phyloP scores from a whole-genome alignment of 371 early-diverging fungal species.

The Apophysomyces variabilis region DNA sequence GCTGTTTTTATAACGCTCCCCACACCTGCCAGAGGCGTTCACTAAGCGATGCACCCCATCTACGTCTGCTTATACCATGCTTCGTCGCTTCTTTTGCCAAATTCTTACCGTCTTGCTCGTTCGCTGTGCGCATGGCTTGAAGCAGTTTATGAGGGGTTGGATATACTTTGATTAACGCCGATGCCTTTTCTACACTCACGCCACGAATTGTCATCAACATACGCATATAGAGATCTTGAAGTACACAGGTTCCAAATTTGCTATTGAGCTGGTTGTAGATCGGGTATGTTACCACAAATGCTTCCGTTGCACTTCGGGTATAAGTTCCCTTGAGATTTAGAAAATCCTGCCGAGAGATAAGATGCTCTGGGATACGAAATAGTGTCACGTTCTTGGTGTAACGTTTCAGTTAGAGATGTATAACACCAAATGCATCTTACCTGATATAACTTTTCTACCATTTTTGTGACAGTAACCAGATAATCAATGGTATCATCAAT shows the following conservation, averaged over 20 bases:
- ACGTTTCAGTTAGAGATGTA: not conserved
- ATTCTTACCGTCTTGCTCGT: constrained; percentile 22
- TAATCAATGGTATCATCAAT: constrained; percentile 82
- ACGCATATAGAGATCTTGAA: constrained; percentile 75
- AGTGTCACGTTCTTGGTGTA: constrained; percentile 30
- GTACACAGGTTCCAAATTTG: constrained; percentile 68
- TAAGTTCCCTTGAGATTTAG: constrained; percentile 53
- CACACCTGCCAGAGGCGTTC: constrained; percentile 63
- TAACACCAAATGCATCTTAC: constrained; percentile 17
- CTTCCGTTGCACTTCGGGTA: constrained; percentile 22
- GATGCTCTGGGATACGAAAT: constrained; percentile 62
- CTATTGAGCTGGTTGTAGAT: constrained; percentile 66
- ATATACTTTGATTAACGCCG: constrained; percentile 66
- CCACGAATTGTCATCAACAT: constrained; percentile 86
- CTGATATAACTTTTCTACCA: constrained; percentile 53
- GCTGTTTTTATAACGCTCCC: constrained; percentile 33
- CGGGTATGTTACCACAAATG: constrained; percentile 59
- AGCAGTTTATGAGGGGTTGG: constrained; percentile 68
- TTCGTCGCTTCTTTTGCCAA: constrained; percentile 36
- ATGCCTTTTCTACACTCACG: constrained; percentile 83
- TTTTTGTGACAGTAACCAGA: constrained; percentile 63
- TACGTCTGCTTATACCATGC: constrained; percentile 46
- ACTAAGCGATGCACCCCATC: constrained; percentile 56
- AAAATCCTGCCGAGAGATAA: constrained; percentile 56
- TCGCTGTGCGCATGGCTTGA: constrained; percentile 33